Evolutionary conservation across 164 flowering plant species (phyloP), one percentile per base, ranked within the genome.

Genomic region (Tetracentron sinense): DNA sequence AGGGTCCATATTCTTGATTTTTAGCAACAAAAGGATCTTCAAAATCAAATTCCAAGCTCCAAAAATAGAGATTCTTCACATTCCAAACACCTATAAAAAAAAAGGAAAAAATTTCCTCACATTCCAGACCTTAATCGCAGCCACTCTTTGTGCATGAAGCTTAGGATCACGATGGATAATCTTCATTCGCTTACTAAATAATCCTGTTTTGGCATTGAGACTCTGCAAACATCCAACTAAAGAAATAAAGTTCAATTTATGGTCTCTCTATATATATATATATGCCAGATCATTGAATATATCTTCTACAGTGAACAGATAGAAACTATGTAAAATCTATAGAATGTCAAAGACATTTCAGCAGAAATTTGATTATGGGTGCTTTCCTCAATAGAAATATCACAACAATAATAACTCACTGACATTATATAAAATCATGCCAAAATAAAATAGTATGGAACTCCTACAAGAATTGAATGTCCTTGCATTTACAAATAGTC

Each of bases 151-250:
- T 1, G 98, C 98, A 61, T 79, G 92, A 77, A 88, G 94, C 66
- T 47, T 75, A 38, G 98, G 97, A 76, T 93, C 88, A 14, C 81
- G 78, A 74, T 94, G 97, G 70, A 94, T 85, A 35, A 87, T 83
- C 86, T 85, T 94, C 97, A 94, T 90, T 68, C 88, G 75, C 30
- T 90, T 94, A 68, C 85, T 94, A 75, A 94, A 94, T 50, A 94
- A 60, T 58, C 98, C 97, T 47, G 98, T 94, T 81, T 75, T 87
- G 60, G 88, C 97, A 85, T 94, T 94, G 56, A 94, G 92, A 80
- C 89, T 93, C 98, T 93, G 96, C 83, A 86, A 78, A 66, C 82
- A 81, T 73, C 78, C 80, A 78, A 77, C 87, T 80, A 88, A 77
- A 81, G 61, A 63, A 31, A 70, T 64, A 79, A 79, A 56, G 65